Conservation (phyloP, 2,329 filamentous ascomycete species). For the Botrytis hyacinthi region DNA sequence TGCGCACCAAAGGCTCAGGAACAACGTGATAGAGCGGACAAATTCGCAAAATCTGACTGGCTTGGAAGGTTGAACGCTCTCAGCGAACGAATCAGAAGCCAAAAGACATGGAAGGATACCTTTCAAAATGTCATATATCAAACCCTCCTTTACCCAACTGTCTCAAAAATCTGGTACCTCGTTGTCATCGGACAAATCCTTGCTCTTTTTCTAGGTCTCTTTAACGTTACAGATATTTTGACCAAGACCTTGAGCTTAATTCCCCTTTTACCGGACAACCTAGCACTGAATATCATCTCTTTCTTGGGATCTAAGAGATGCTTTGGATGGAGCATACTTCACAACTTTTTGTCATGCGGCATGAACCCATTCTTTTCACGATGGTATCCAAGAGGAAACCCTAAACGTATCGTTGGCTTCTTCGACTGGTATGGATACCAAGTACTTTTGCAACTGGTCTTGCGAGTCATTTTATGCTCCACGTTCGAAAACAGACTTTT, state of each 20-base stretch:
- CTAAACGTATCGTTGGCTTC: slow-evolving; percentile 58
- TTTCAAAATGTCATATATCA: slow-evolving; percentile 15
- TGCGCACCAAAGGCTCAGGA: slow-evolving; percentile 74
- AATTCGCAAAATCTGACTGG: slow-evolving; percentile 57
- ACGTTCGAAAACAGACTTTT: slow-evolving; percentile 30
- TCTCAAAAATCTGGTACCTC: slow-evolving; percentile 30
- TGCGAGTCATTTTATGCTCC: slow-evolving; percentile 50
- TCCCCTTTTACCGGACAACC: neutral
- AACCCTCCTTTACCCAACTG: slow-evolving; percentile 24
- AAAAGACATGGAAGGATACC: slow-evolving; percentile 18
- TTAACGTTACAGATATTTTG: slow-evolving; percentile 14
- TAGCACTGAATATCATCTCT: neutral
- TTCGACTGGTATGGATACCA: slow-evolving; percentile 67
- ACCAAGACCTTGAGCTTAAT: neutral
- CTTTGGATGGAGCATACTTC: slow-evolving; percentile 47
- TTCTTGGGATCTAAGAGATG: slow-evolving; percentile 22
- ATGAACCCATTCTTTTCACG: slow-evolving; percentile 67
- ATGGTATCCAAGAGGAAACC: slow-evolving; percentile 45
- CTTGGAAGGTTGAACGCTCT: slow-evolving; percentile 52
- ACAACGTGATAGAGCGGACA: slow-evolving; percentile 68
- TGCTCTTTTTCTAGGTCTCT: slow-evolving; percentile 30
- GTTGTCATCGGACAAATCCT: slow-evolving; percentile 34
- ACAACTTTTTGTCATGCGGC: slow-evolving; percentile 55
- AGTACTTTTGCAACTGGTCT: slow-evolving; percentile 50
- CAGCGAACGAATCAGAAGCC: slow-evolving; percentile 11